A percentile compares a stretch with the other conserved stretches of the same genome.
phyloP scores from a whole-genome alignment of 1,139 yeast species.

The Blastobotrys apis region DNA sequence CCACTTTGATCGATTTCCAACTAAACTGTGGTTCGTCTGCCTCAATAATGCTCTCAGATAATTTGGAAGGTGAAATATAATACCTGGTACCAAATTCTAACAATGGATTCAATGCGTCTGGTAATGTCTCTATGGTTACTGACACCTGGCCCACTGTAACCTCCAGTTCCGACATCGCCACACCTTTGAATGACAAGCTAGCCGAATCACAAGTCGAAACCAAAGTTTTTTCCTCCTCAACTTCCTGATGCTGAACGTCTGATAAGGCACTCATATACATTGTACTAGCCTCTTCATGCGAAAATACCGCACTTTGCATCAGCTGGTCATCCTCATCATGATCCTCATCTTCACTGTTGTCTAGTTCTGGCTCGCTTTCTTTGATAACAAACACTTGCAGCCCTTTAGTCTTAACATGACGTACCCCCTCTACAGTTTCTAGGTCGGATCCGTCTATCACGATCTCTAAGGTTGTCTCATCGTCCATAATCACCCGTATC shows the following conservation, averaged over 20 bases:
- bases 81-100: not conserved
- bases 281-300: conserved; percentile 67
- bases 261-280: conserved; percentile 73
- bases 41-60: not conserved
- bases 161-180: conserved; percentile 38
- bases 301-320: conserved; percentile 59
- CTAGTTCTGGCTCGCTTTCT: not conserved
- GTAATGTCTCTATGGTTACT: conserved; percentile 37
- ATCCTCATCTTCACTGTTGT: conserved; percentile 29
- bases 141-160: conserved; percentile 46
- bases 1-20: not conserved
- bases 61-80: not conserved
- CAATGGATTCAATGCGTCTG: conserved; percentile 2
- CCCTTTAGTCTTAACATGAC: conserved; percentile 4
- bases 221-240: conserved; percentile 17
- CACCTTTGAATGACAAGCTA: conserved; percentile 21
- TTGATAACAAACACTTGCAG: conserved; percentile 1
- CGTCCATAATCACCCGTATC: conserved; percentile 51
- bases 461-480: conserved; percentile 41
- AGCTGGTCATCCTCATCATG: conserved; percentile 41
- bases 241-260: conserved; percentile 12
- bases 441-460: conserved; percentile 42
- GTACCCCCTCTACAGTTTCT: conserved; percentile 26
- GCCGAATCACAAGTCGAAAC: conserved; percentile 23
- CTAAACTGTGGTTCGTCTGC: conserved; percentile 8